These are phyloP conservation scores for Micromonas commoda DNA, from an alignment of 139 green algal species.

Conservation along the genomic window DNA sequence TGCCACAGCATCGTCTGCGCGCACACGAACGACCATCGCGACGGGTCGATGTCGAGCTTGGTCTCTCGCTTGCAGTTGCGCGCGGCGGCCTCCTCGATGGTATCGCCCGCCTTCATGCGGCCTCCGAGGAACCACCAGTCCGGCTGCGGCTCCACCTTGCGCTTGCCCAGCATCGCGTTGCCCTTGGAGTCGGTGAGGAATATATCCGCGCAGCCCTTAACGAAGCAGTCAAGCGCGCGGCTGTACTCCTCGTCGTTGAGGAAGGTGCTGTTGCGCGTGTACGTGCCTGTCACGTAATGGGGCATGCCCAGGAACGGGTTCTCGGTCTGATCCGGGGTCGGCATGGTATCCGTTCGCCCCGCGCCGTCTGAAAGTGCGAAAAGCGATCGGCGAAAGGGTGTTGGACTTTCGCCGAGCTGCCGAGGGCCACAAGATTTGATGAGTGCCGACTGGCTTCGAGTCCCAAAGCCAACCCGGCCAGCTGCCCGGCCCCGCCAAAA, in stretches of 20 bases:
- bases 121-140: slow-evolving; percentile 28
- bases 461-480: too few relatives aligned
- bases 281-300: slow-evolving; percentile 22
- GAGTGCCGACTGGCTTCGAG: too few relatives aligned
- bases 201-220: slow-evolving; percentile 24
- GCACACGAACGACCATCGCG: background rate
- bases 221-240: slow-evolving; percentile 17
- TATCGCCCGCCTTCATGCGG: slow-evolving; percentile 4
- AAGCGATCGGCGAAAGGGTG: too few relatives aligned
- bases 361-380: too few relatives aligned
- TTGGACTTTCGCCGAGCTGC: too few relatives aligned
- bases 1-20: slow-evolving; percentile 1
- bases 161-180: background rate
- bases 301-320: background rate
- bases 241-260: slow-evolving; percentile 15
- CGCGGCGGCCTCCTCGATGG: background rate
- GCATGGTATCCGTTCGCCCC: too few relatives aligned
- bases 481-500: too few relatives aligned
- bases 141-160: background rate
- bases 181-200: slow-evolving; percentile 7
- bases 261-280: slow-evolving; percentile 3
- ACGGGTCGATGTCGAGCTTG: background rate
- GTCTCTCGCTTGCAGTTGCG: slow-evolving; percentile 7
- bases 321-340: too few relatives aligned
- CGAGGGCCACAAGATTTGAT: too few relatives aligned